These are phyloP conservation scores for Tubosaeta sp. DNA, from an alignment of 768 basidiomycete species.

Conservation along the genomic window DNA sequence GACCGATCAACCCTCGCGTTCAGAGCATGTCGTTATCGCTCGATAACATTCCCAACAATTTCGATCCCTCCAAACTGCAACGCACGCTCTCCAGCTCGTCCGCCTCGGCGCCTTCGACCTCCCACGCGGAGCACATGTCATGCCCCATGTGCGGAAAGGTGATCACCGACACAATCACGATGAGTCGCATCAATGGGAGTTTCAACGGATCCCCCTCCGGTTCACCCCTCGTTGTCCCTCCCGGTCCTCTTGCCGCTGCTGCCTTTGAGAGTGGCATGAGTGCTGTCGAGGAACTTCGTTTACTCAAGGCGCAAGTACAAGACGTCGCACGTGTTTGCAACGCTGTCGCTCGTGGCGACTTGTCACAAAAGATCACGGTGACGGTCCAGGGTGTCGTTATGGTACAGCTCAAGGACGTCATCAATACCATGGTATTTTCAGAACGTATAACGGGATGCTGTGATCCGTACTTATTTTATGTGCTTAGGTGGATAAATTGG, in stretches of 20 bases:
- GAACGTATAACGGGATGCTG: neutral
- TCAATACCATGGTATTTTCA: slow-evolving; percentile 56
- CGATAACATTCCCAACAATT: slow-evolving; percentile 41
- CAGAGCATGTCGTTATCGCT: slow-evolving; percentile 49
- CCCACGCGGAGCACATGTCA: slow-evolving; percentile 36
- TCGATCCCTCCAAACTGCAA: slow-evolving; percentile 34
- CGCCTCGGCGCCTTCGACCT: slow-evolving; percentile 43
- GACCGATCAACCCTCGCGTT: slow-evolving; percentile 27
- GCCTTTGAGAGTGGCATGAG: slow-evolving; percentile 59
- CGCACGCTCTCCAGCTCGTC: slow-evolving; percentile 32
- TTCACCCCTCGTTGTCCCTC: slow-evolving; percentile 45
- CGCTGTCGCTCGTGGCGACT: slow-evolving; percentile 71
- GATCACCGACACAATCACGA: slow-evolving; percentile 41
- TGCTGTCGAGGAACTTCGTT: slow-evolving; percentile 70
- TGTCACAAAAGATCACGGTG: slow-evolving; percentile 77
- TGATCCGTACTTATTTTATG: slow-evolving; percentile 11
- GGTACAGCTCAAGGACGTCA: slow-evolving; percentile 77
- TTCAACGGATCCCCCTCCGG: slow-evolving; percentile 29
- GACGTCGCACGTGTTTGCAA: slow-evolving; percentile 78
- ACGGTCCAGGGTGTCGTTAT: slow-evolving; percentile 75
- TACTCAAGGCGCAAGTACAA: slow-evolving; percentile 83
- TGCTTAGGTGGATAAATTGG: slow-evolving; percentile 60
- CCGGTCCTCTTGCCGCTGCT: slow-evolving; percentile 53
- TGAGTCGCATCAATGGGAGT: slow-evolving; percentile 25
- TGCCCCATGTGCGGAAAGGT: slow-evolving; percentile 57